These are phyloP conservation scores for Wilcoxina mikolae DNA, from an alignment of 495 filamentous ascomycete species.

Conservation along the genomic window DNA sequence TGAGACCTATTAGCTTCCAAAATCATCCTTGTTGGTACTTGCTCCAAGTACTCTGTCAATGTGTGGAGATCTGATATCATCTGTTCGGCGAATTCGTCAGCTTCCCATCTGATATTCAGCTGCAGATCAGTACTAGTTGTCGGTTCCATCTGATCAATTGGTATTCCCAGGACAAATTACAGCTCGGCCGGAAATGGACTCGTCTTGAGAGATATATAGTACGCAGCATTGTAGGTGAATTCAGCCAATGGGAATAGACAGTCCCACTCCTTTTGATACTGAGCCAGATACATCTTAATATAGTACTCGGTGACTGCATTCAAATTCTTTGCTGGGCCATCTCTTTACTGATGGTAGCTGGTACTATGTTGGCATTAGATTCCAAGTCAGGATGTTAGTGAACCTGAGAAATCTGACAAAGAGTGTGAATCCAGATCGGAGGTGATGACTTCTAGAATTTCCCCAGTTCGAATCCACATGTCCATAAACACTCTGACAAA, in stretches of 20 bases:
- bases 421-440: constrained; percentile 2
- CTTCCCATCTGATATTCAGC: neutral
- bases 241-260: neutral
- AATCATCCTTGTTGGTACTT: neutral
- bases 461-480: neutral
- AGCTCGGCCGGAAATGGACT: neutral
- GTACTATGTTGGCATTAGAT: neutral
- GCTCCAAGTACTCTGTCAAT: neutral
- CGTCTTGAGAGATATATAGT: neutral
- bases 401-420: neutral
- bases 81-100: neutral
- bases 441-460: constrained; percentile 4
- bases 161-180: neutral
- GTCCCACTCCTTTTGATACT: neutral
- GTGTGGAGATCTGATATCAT: too few species aligned
- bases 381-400: neutral
- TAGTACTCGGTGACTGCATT: neutral
- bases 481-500: neutral
- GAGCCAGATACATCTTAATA: neutral
- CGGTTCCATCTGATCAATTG: neutral
- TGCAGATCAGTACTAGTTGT: neutral
- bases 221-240: too few species aligned
- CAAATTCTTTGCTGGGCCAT: neutral
- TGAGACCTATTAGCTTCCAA: too few species aligned
- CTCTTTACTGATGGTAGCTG: neutral